phyloP scores from a whole-genome alignment of 768 basidiomycete species.

The Hygrocybe punicea region DNA sequence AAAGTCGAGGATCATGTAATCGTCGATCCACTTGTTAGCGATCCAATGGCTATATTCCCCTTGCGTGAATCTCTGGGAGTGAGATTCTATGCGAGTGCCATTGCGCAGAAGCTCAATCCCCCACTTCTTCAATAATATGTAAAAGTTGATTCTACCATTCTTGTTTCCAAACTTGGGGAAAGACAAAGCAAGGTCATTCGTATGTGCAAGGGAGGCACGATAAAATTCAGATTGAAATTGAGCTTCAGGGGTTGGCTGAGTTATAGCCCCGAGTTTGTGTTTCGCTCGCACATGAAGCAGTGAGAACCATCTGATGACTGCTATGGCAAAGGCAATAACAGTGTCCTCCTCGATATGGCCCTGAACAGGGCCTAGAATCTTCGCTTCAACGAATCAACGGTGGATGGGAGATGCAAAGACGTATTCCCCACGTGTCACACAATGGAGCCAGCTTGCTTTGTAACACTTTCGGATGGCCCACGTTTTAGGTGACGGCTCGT shows the following conservation, averaged over 20 bases:
- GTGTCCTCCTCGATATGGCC: background rate
- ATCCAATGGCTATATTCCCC: background rate
- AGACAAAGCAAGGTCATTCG: background rate
- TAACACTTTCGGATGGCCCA: too few species aligned
- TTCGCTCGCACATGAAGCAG: background rate
- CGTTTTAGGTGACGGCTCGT: too few species aligned
- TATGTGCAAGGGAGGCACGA: background rate
- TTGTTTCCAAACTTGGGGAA: background rate
- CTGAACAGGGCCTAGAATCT: background rate
- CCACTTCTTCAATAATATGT: background rate
- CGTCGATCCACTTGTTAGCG: background rate
- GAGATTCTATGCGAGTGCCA: background rate
- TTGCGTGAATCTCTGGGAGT: background rate
- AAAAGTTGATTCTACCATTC: background rate
- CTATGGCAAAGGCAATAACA: background rate
- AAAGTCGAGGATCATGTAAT: background rate
- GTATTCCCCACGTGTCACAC: background rate
- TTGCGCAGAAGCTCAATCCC: background rate
- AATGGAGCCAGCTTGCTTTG: background rate
- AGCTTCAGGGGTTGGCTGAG: background rate
- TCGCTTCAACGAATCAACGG: background rate
- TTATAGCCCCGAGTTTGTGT: background rate
- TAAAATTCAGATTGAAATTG: constrained; percentile 1
- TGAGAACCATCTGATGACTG: background rate
- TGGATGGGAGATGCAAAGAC: background rate